Percentiles rank a stretch among this genome's conserved stretches.
Conservation (phyloP, 352 stramenopile genomes). For the Phytophthora citricola region DNA sequence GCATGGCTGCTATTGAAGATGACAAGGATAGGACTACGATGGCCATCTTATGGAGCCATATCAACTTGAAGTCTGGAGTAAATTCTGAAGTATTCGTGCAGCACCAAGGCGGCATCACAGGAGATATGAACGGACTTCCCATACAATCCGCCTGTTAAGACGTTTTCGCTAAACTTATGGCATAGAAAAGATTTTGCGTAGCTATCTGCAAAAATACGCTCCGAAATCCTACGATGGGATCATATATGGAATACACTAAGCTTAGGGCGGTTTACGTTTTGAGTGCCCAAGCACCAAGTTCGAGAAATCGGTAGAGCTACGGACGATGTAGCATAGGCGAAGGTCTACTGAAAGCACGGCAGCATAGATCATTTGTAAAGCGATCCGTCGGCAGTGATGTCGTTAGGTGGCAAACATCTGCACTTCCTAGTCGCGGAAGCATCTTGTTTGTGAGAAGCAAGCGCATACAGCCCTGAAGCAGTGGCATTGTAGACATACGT, state of each 20-base stretch:
- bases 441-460: neutral
- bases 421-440: constrained; percentile 5
- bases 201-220: constrained; percentile 24
- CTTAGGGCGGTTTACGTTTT: too few species aligned
- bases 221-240: constrained; percentile 14
- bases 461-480: too few species aligned
- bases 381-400: neutral
- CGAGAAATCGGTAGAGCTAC: neutral
- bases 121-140: constrained; percentile 9
- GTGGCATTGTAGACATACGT: neutral
- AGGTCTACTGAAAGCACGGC: neutral
- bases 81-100: constrained; percentile 35
- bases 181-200: too few species aligned
- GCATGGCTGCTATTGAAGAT: constrained; percentile 26
- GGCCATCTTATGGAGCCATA: constrained; percentile 32
- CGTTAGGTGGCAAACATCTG: constrained; percentile 12
- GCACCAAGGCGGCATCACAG: constrained; percentile 15
- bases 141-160: constrained; percentile 5
- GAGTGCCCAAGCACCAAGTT: too few species aligned
- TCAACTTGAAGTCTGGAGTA: constrained; percentile 38
- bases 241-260: too few species aligned
- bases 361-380: constrained; percentile 6
- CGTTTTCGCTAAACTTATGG: too few species aligned
- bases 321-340: constrained; percentile 12
- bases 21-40: constrained; percentile 23